Evolutionary conservation across 768 basidiomycete genomes (phyloP).

Genomic region (Suillus sp.): DNA sequence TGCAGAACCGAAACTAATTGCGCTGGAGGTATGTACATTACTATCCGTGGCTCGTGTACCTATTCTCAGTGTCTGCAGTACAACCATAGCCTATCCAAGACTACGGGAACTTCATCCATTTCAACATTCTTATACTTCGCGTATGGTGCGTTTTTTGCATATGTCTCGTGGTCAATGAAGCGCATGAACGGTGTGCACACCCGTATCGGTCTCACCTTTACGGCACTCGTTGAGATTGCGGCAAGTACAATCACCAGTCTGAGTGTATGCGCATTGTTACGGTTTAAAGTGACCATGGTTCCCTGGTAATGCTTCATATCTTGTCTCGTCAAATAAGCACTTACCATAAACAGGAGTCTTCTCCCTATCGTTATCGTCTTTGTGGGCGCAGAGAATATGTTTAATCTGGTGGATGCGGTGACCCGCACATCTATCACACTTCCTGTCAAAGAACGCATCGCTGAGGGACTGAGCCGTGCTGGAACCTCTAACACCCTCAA

Average conservation of each 20-base stretch:
- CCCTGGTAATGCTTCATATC: conserved; percentile 63
- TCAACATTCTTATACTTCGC: conserved; percentile 75
- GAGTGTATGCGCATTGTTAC: conserved; percentile 88
- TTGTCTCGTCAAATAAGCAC: conserved; percentile 10
- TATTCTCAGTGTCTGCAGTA: conserved; percentile 43
- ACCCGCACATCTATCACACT: conserved; percentile 83
- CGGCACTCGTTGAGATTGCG: conserved; percentile 87
- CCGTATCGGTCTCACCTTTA: conserved; percentile 87
- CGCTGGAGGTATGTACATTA: conserved; percentile 43
- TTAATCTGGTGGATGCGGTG: conserved; percentile 87
- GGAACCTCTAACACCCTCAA: conserved; percentile 93
- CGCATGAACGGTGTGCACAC: conserved; percentile 87
- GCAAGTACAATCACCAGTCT: conserved; percentile 94
- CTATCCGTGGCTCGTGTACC: conserved; percentile 16
- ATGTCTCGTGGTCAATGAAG: conserved; percentile 75
- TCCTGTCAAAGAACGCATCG: conserved; percentile 89
- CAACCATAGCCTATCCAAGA: conserved; percentile 48
- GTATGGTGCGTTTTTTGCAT: conserved; percentile 73
- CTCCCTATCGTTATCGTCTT: conserved; percentile 94
- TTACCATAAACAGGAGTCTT: conserved; percentile 60
- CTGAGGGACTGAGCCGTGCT: conserved; percentile 83
- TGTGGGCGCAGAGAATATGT: conserved; percentile 98
- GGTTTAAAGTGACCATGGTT: conserved; percentile 87
- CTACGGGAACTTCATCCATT: conserved; percentile 56
- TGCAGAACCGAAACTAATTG: conserved; percentile 46